Evolutionary conservation across 2,329 filamentous ascomycete species (phyloP).

Genomic region (Graphiopsis chlorocephala): DNA sequence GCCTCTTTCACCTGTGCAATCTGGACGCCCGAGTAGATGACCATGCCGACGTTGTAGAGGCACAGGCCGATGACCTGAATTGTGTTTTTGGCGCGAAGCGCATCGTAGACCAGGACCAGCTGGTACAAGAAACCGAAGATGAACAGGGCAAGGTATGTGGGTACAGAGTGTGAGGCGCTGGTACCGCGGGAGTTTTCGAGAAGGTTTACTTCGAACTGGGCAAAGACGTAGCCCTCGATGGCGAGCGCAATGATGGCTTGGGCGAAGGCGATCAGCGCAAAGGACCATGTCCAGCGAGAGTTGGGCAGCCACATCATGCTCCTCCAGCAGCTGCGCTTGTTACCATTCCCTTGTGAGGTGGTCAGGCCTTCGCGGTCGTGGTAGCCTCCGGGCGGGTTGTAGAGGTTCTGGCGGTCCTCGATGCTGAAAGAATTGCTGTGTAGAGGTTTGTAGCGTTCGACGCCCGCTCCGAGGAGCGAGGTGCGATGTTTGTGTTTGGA

Average conservation of each 20-base stretch:
- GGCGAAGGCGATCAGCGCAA: slow-evolving; percentile 68
- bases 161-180: slow-evolving; percentile 64
- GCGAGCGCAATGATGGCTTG: slow-evolving; percentile 79
- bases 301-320: slow-evolving; percentile 72
- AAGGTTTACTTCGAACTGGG: slow-evolving; percentile 69
- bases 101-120: slow-evolving; percentile 86
- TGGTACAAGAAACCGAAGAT: slow-evolving; percentile 97
- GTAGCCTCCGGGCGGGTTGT: slow-evolving; percentile 39
- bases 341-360: slow-evolving; percentile 25
- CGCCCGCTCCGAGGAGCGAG: slow-evolving; percentile 56
- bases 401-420: slow-evolving; percentile 21
- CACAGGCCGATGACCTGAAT: slow-evolving; percentile 97
- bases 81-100: slow-evolving; percentile 90
- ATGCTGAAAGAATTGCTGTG: slow-evolving; percentile 39
- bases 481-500: slow-evolving; percentile 54
- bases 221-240: slow-evolving; percentile 90
- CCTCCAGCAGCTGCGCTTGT: slow-evolving; percentile 16
- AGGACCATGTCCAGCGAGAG: slow-evolving; percentile 84
- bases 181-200: slow-evolving; percentile 25
- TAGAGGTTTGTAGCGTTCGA: slow-evolving; percentile 43
- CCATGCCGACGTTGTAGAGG: slow-evolving; percentile 83
- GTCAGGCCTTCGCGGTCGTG: slow-evolving; percentile 53
- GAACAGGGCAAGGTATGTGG: slow-evolving; percentile 92
- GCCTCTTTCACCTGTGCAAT: slow-evolving; percentile 84
- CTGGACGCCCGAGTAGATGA: slow-evolving; percentile 91